A percentile compares a stretch with the other conserved stretches of the same genome.
Conservation (phyloP, 2,329 filamentous ascomycete species). For the Penicillium sp. region DNA sequence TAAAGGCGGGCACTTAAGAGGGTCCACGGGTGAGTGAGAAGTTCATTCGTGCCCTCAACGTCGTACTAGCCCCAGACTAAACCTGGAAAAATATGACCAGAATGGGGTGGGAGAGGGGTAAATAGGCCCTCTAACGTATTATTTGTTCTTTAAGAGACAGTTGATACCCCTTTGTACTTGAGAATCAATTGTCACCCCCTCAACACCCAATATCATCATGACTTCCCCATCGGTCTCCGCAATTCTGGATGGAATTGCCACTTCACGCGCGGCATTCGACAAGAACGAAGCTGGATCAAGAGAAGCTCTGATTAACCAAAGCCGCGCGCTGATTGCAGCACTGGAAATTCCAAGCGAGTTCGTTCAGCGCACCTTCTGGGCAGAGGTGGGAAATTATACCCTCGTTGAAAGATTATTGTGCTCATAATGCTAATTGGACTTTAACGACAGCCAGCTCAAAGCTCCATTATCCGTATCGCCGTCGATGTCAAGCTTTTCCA, state of each 20-base stretch:
- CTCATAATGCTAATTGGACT: neutral
- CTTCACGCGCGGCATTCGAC: conserved; percentile 32
- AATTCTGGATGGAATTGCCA: conserved; percentile 17
- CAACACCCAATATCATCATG: neutral
- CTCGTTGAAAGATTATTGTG: neutral
- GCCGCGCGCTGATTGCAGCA: conserved; percentile 34
- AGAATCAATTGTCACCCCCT: neutral
- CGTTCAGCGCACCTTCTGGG: conserved; percentile 38
- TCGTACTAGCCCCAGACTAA: neutral
- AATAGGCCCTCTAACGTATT: neutral
- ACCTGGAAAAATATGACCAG: neutral
- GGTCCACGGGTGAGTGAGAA: neutral
- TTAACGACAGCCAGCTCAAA: conserved; percentile 26
- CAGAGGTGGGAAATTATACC: conserved; percentile 31
- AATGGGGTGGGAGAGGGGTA: neutral
- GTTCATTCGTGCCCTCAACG: neutral
- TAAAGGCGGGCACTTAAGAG: neutral
- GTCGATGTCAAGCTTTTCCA: conserved; percentile 40
- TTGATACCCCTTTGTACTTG: too few species aligned
- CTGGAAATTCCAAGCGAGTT: conserved; percentile 42
- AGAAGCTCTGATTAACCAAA: conserved; percentile 39
- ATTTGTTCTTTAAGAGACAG: neutral
- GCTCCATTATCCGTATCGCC: conserved; percentile 38
- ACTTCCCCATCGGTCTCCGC: neutral
- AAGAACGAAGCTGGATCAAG: conserved; percentile 35